Conservation (phyloP, 768 basidiomycete genomes). For the Psilocybe sp. region DNA sequence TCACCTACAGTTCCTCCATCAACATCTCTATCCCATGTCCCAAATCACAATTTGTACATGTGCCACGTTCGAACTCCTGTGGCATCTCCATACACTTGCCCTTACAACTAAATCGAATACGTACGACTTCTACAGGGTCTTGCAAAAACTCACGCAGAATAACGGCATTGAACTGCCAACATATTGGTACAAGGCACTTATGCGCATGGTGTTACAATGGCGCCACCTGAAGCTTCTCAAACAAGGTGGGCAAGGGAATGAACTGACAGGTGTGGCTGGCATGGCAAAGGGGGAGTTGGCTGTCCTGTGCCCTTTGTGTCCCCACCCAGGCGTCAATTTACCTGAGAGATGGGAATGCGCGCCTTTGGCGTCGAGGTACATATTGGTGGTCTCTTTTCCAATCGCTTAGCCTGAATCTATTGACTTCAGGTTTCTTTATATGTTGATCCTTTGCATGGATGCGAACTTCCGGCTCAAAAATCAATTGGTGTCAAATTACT, state of each 20-base stretch:
- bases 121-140: slow-evolving; percentile 27
- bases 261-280: slow-evolving; percentile 1
- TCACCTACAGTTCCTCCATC: slow-evolving; percentile 19
- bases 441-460: slow-evolving; percentile 6
- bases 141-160: slow-evolving; percentile 24
- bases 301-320: slow-evolving; percentile 21
- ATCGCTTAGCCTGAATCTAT: background rate
- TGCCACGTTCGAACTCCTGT: slow-evolving; percentile 23
- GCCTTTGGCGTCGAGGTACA: slow-evolving; percentile 9
- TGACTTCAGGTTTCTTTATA: slow-evolving; percentile 12
- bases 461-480: slow-evolving; percentile 12
- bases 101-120: slow-evolving; percentile 24
- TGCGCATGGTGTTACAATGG: slow-evolving; percentile 17
- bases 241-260: slow-evolving; percentile 12
- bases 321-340: slow-evolving; percentile 16
- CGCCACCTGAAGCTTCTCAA: slow-evolving; percentile 18
- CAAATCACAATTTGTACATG: slow-evolving; percentile 15
- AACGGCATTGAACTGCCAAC: slow-evolving; percentile 11
- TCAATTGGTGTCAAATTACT: slow-evolving; percentile 8
- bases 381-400: no score
- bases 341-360: slow-evolving; percentile 10
- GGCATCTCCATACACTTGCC: slow-evolving; percentile 21
- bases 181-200: slow-evolving; percentile 17
- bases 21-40: slow-evolving; percentile 18
- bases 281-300: slow-evolving; percentile 17